phyloP scores from a whole-genome alignment of 2,329 filamentous ascomycete species.

The Phaeophleospora eucalypticola region DNA sequence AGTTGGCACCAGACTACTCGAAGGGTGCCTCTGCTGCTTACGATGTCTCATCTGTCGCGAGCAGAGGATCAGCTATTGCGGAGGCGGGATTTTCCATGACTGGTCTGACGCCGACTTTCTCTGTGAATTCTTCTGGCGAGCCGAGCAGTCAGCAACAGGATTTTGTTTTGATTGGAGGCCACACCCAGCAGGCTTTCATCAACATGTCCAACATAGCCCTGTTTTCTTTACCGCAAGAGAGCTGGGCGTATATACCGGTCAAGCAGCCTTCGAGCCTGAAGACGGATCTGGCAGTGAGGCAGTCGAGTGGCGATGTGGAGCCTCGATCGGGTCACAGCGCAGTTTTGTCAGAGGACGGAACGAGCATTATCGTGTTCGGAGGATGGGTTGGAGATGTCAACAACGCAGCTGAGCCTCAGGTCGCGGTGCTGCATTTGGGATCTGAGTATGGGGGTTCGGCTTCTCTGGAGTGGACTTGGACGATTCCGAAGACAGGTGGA shows the following conservation, averaged over 20 bases:
- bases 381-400: slow-evolving; percentile 86
- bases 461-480: slow-evolving; percentile 62
- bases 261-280: slow-evolving; percentile 42
- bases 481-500: slow-evolving; percentile 52
- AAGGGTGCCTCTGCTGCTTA: slow-evolving; percentile 38
- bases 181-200: slow-evolving; percentile 78
- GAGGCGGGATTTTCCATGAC: slow-evolving; percentile 88
- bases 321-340: slow-evolving; percentile 87
- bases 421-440: slow-evolving; percentile 72
- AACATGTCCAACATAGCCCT: slow-evolving; percentile 90
- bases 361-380: slow-evolving; percentile 72
- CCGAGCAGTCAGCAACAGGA: slow-evolving; percentile 66
- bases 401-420: slow-evolving; percentile 73
- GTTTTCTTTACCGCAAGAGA: slow-evolving; percentile 80
- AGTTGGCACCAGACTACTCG: slow-evolving; percentile 47
- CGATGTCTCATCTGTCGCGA: slow-evolving; percentile 45
- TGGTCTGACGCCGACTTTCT: slow-evolving; percentile 63
- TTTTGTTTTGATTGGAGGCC: slow-evolving; percentile 79
- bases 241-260: slow-evolving; percentile 78
- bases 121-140: slow-evolving; percentile 57
- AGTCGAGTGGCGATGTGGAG: slow-evolving; percentile 53
- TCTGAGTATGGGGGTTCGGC: slow-evolving; percentile 61
- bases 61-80: slow-evolving; percentile 63
- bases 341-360: slow-evolving; percentile 73
- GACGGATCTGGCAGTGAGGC: slow-evolving; percentile 54